Evolutionary conservation across 2,329 filamentous ascomycete species (phyloP).

Genomic region (Chaetomiaceae sp.): DNA sequence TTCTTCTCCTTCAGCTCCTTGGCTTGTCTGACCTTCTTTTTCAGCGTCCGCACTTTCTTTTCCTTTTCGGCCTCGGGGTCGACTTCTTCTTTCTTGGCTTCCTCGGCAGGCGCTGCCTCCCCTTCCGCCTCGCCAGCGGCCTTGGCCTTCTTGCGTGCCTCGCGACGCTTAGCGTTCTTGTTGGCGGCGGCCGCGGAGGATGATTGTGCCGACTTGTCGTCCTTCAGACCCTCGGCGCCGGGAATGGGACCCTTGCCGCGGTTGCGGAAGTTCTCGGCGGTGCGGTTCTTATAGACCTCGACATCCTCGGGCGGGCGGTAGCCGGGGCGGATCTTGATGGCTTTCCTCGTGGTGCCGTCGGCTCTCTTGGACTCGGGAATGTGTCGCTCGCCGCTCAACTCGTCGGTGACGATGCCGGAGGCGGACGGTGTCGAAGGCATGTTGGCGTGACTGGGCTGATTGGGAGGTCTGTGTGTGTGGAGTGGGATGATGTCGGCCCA

Average conservation of each 20-base stretch:
- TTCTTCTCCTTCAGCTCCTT: constrained; percentile 88
- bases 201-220: constrained; percentile 38
- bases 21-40: constrained; percentile 93
- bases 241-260: constrained; percentile 67
- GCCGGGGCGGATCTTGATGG: constrained; percentile 89
- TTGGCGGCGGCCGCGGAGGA: constrained; percentile 55
- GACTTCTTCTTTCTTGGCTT: constrained; percentile 39
- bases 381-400: constrained; percentile 71
- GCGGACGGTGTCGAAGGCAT: constrained; percentile 52
- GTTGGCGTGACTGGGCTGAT: constrained; percentile 10
- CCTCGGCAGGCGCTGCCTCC: constrained; percentile 31
- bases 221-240: constrained; percentile 60
- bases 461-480: too few relatives aligned
- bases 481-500: neutral
- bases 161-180: constrained; percentile 79
- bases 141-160: constrained; percentile 53
- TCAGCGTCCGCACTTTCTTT: constrained; percentile 86
- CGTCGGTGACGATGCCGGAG: constrained; percentile 73
- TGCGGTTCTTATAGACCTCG: constrained; percentile 91
- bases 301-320: constrained; percentile 94
- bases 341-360: constrained; percentile 87
- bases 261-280: constrained; percentile 77
- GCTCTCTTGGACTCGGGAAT: constrained; percentile 84
- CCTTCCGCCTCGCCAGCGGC: constrained; percentile 54
- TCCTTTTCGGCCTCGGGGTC: constrained; percentile 76